Evolutionary conservation across 2,329 filamentous ascomycete species (phyloP).

Genomic region (Monosporascus sp.): DNA sequence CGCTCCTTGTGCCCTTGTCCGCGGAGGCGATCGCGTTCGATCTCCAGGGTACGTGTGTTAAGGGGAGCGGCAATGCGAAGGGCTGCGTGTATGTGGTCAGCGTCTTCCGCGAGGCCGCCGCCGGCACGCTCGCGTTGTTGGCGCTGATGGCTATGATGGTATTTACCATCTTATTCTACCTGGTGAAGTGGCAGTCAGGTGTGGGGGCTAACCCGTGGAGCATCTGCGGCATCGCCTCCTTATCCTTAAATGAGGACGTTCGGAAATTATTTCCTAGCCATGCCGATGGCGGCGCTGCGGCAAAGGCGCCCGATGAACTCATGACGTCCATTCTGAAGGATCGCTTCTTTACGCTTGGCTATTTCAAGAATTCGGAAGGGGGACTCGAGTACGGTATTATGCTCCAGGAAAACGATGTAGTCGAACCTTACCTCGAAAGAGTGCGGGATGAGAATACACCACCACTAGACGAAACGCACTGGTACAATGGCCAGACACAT

Average conservation of each 20-base stretch:
- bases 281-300: constrained; percentile 10
- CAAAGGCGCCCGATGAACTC: constrained; percentile 8
- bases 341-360: constrained; percentile 21
- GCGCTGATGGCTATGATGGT: constrained; percentile 22
- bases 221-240: constrained; percentile 24
- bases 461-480: background rate
- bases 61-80: constrained; percentile 12
- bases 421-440: background rate
- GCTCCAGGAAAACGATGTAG: constrained; percentile 9
- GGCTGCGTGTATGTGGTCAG: constrained; percentile 26
- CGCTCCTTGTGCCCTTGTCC: constrained; percentile 24
- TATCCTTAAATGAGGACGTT: background rate
- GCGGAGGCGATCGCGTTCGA: constrained; percentile 25
- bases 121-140: constrained; percentile 18
- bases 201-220: constrained; percentile 23
- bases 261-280: constrained; percentile 16
- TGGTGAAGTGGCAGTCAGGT: constrained; percentile 25
- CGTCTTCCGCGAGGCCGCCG: constrained; percentile 18
- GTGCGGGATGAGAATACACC: background rate
- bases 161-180: constrained; percentile 12
- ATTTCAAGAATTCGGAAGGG: constrained; percentile 19
- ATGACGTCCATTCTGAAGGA: constrained; percentile 14
- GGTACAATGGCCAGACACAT: background rate
- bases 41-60: constrained; percentile 20
- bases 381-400: constrained; percentile 24